Conservation (phyloP, 176 grass and related monocot genomes). For the Microstegium vimineum region DNA sequence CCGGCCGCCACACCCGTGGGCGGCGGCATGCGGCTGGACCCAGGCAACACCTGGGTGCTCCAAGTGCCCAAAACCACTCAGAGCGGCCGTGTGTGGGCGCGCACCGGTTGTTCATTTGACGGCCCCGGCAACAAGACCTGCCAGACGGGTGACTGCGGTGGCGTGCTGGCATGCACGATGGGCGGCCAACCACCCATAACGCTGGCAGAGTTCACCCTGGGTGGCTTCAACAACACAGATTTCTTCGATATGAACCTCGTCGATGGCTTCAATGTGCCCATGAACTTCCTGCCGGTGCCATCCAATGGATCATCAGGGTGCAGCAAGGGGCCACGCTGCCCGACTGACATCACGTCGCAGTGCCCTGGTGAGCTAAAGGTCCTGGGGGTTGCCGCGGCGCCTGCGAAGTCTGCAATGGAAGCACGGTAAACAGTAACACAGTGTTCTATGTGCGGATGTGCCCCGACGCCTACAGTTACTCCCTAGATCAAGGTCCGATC, state of each 20-base stretch:
- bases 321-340: neutral
- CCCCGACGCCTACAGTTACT: slow-evolving; percentile 32
- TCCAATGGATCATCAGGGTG: neutral
- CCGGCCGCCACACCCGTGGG: no score
- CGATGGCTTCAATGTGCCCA: slow-evolving; percentile 49
- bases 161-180: neutral
- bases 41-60: neutral
- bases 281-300: slow-evolving; percentile 31
- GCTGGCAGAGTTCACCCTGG: slow-evolving; percentile 1
- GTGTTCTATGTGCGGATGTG: slow-evolving; percentile 12
- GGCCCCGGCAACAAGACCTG: neutral
- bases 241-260: slow-evolving; percentile 32
- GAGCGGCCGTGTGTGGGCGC: neutral
- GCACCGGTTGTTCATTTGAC: neutral
- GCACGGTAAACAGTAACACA: neutral
- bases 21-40: no score
- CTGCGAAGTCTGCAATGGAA: slow-evolving; percentile 12
- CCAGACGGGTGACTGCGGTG: neutral
- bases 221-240: neutral
- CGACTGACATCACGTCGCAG: neutral
- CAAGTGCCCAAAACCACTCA: neutral
- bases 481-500: neutral
- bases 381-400: slow-evolving; percentile 17
- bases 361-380: neutral
- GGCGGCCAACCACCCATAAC: neutral